Evolutionary conservation across 805 yeast species (phyloP), one percentile per base, ranked within the genome.

Genomic region (Ogataea ganodermae): DNA sequence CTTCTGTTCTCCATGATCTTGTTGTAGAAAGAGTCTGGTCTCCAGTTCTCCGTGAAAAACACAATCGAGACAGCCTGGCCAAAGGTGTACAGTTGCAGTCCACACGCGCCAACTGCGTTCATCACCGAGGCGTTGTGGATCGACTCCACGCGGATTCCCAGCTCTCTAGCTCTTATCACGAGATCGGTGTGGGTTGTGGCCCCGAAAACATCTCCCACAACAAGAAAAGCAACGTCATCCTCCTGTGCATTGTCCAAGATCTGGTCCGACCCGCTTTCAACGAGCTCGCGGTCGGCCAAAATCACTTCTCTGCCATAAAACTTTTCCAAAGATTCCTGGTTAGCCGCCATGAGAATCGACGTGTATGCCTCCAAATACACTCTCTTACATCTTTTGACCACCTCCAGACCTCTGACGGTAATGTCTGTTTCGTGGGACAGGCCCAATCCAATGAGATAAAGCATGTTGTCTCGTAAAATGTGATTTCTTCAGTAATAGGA

Each of bases 101-200:
- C 99, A 72, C 97, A 90, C 1, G 97, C 96, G 16, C 99, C 99
- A 21, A 92, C 96, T 0, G 98, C 99, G 64, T 92, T 92, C 97
- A 94, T 90, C 10, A 92, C 94, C 14, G 96, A 87, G 1, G 99
- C 99, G 67, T 92, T 92, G 71, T 92, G 99, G 50, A 92, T 81
- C 32, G 86, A 78, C 62, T 88, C 95, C 36, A 87, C 88, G 42
- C 77, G 72, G 62, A 94, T 89, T 2, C 81, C 81, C 50, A 83
- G 74, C 67, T 87, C 96, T 57, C 96, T 80, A 36, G 99, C 98
- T 61, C 99, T 76, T 50, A 92, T 78, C 35, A 91, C 89, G 53
- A 92, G 75, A 70, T 94, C 99, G 0, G 97, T 89, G 70, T 92
- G 99, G 0, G 99, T 92, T 4, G 99, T 92, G 26, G 99, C 99